These are phyloP conservation scores for Verbascum thapsus DNA, from an alignment of 257 asterid genomes.

Conservation along the genomic window DNA sequence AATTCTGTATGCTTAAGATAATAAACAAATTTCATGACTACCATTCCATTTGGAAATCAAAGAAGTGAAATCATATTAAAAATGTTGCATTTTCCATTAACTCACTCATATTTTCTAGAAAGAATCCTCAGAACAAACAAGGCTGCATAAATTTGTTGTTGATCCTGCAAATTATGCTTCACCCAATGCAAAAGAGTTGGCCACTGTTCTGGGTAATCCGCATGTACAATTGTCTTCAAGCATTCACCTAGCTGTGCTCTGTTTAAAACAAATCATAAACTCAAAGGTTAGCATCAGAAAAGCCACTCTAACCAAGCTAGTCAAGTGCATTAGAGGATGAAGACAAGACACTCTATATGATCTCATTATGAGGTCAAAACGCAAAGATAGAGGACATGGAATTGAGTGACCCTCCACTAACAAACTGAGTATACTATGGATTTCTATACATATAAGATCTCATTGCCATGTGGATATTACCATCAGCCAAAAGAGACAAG, in stretches of 20 bases:
- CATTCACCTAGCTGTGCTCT: constrained; percentile 96
- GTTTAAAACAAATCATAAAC: constrained; percentile 33
- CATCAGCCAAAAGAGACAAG: background rate
- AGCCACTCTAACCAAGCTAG: constrained; percentile 20
- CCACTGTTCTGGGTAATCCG: constrained; percentile 99
- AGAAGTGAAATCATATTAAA: background rate
- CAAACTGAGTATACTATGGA: constrained; percentile 1
- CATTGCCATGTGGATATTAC: constrained; percentile 1
- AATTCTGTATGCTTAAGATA: background rate
- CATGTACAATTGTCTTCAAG: constrained; percentile 78
- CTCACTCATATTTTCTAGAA: constrained; percentile 96
- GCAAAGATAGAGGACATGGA: background rate
- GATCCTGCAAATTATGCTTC: constrained; percentile 81
- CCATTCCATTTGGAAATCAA: background rate
- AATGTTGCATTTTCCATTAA: constrained; percentile 28
- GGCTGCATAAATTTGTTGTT: constrained; percentile 94
- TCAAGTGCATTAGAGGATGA: no score
- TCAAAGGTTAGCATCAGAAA: constrained; percentile 29
- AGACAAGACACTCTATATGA: background rate
- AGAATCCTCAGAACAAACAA: constrained; percentile 86
- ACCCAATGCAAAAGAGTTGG: constrained; percentile 89
- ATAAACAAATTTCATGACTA: background rate
- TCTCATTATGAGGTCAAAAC: no score
- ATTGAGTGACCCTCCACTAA: background rate
- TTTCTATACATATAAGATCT: constrained; percentile 16